phyloP scores from a whole-genome alignment of 129 eudicot genomes.

The Arctium minus region DNA sequence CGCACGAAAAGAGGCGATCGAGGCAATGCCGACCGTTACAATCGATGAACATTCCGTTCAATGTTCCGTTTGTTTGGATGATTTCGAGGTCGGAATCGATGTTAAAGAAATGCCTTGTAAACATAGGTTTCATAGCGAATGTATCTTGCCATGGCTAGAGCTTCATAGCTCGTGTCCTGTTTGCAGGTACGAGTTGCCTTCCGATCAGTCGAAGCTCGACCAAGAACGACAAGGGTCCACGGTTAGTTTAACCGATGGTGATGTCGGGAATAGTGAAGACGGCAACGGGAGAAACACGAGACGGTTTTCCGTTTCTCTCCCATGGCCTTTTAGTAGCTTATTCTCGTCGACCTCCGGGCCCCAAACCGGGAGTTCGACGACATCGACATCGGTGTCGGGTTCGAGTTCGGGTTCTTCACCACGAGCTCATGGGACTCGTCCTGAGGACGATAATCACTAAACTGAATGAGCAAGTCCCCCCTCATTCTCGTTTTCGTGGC shows the following conservation, averaged over 20 bases:
- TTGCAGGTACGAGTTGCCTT: slow-evolving; percentile 72
- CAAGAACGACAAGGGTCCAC: slow-evolving; percentile 14
- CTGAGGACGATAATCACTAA: slow-evolving; percentile 25
- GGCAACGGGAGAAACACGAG: slow-evolving; percentile 33
- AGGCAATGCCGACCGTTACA: slow-evolving; percentile 62
- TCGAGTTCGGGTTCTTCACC: slow-evolving; percentile 13
- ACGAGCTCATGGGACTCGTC: slow-evolving; percentile 8
- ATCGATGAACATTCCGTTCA: slow-evolving; percentile 44
- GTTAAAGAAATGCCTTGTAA: slow-evolving; percentile 90
- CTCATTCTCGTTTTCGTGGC: not conserved
- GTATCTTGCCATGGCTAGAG: slow-evolving; percentile 92
- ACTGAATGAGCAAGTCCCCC: not conserved
- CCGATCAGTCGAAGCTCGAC: slow-evolving; percentile 55
- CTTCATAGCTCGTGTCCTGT: slow-evolving; percentile 91
- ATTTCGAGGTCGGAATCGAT: slow-evolving; percentile 62
- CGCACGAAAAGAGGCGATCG: slow-evolving; percentile 65
- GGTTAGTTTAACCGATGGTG: not conserved
- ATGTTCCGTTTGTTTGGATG: slow-evolving; percentile 89
- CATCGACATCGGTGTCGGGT: slow-evolving; percentile 21
- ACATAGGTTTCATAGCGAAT: slow-evolving; percentile 71
- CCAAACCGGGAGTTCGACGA: slow-evolving; percentile 22
- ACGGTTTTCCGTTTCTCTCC: slow-evolving; percentile 51
- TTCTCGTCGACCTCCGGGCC: slow-evolving; percentile 50
- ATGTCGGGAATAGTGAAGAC: slow-evolving; percentile 2
- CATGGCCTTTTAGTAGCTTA: slow-evolving; percentile 73